phyloP scores from a whole-genome alignment of 1,139 yeast species.

The Lodderomyces beijingensis region DNA sequence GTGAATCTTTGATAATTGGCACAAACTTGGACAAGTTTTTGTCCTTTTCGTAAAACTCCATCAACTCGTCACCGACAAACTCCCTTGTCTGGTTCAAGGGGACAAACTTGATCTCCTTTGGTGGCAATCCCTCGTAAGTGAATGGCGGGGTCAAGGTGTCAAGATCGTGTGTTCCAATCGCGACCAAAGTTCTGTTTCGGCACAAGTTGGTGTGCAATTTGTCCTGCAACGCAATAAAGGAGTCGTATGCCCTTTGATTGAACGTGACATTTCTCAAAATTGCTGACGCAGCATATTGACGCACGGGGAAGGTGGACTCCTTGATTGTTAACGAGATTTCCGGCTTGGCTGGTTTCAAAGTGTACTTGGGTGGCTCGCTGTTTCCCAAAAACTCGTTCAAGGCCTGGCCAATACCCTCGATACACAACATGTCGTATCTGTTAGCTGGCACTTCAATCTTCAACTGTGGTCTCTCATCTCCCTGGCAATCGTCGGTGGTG shows the following conservation, averaged over 20 bases:
- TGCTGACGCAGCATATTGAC: constrained; percentile 96
- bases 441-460: constrained; percentile 98
- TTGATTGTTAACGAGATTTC: constrained; percentile 66
- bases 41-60: constrained; percentile 89
- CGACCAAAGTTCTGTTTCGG: constrained; percentile 94
- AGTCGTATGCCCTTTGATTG: constrained; percentile 81
- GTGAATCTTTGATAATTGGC: constrained; percentile 83
- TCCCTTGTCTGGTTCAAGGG: constrained; percentile 84
- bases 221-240: constrained; percentile 94
- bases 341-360: constrained; percentile 57
- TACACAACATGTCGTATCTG: constrained; percentile 95
- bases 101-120: constrained; percentile 69
- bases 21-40: constrained; percentile 85
- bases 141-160: constrained; percentile 82
- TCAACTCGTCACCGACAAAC: constrained; percentile 71
- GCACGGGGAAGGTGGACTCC: constrained; percentile 62
- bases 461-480: constrained; percentile 87
- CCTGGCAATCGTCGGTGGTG: constrained; percentile 72
- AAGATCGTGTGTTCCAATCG: constrained; percentile 96
- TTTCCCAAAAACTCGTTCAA: constrained; percentile 85
- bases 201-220: constrained; percentile 93
- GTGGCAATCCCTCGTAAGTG: constrained; percentile 81
- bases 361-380: constrained; percentile 60
- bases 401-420: constrained; percentile 96
- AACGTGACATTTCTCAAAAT: constrained; percentile 78